Percentiles rank a stretch among this genome's conserved stretches.
phyloP scores from a whole-genome alignment of 2,329 filamentous ascomycete species.

The Clonostachys chloroleuca region DNA sequence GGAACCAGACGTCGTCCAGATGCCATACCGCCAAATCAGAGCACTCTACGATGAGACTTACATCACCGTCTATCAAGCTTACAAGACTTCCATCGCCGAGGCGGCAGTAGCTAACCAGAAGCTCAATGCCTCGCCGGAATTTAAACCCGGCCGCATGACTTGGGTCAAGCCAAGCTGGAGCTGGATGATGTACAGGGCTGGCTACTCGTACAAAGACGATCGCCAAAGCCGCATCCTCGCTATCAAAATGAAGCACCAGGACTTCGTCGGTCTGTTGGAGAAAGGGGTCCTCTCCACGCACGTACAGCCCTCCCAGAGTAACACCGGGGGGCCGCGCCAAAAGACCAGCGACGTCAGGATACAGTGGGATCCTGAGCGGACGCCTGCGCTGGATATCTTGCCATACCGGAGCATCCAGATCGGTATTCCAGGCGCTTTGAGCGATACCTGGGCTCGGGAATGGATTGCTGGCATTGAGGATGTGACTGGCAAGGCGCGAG shows the following conservation, averaged over 20 bases:
- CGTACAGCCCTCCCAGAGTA: background rate
- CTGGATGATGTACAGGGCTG: slow-evolving; percentile 62
- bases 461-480: slow-evolving; percentile 53
- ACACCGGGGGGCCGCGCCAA: background rate
- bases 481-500: slow-evolving; percentile 47
- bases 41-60: slow-evolving; percentile 42
- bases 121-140: slow-evolving; percentile 46
- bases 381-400: slow-evolving; percentile 35
- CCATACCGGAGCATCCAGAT: slow-evolving; percentile 56
- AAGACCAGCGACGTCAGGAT: slow-evolving; percentile 38
- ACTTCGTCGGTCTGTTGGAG: slow-evolving; percentile 42
- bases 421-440: slow-evolving; percentile 44
- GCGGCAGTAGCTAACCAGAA: slow-evolving; percentile 45
- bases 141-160: slow-evolving; percentile 53
- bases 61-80: slow-evolving; percentile 61
- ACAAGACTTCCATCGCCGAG: slow-evolving; percentile 44
- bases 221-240: slow-evolving; percentile 53
- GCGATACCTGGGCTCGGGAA: slow-evolving; percentile 38
- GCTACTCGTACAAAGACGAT: slow-evolving; percentile 53
- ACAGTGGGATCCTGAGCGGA: slow-evolving; percentile 62
- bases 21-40: slow-evolving; percentile 44
- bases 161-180: slow-evolving; percentile 62
- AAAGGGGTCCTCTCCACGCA: slow-evolving; percentile 24
- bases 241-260: slow-evolving; percentile 43
- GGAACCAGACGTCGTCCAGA: slow-evolving; percentile 4